Evolutionary conservation across 768 basidiomycete genomes (phyloP).

Genomic region (Hemileccinum impolitum): DNA sequence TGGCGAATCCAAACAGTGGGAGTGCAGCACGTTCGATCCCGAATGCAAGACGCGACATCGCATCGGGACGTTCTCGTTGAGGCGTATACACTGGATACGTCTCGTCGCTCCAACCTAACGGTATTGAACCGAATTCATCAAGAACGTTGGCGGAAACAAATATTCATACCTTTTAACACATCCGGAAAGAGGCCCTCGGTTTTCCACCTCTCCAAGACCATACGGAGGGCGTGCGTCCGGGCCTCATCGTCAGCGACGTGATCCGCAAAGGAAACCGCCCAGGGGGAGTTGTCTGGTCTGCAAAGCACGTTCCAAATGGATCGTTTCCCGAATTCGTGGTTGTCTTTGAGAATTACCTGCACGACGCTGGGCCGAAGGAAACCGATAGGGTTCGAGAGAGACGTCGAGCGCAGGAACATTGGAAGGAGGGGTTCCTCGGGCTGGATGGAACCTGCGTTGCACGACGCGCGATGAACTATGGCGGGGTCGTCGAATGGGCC

Average conservation of each 20-base stretch:
- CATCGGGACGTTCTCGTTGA: slow-evolving; percentile 3
- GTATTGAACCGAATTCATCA: not conserved
- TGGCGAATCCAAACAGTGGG: slow-evolving; percentile 43
- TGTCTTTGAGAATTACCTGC: slow-evolving; percentile 10
- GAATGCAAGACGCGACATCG: slow-evolving; percentile 27
- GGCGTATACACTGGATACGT: slow-evolving; percentile 25
- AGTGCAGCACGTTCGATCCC: slow-evolving; percentile 43
- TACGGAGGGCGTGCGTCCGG: slow-evolving; percentile 14
- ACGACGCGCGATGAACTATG: slow-evolving; percentile 16
- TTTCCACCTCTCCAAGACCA: slow-evolving; percentile 16
- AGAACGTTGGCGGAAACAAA: not conserved
- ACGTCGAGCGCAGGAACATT: slow-evolving; percentile 14
- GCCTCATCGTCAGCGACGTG: slow-evolving; percentile 12
- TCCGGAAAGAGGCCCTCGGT: slow-evolving; percentile 15
- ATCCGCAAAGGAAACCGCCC: slow-evolving; percentile 22
- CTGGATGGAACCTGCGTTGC: slow-evolving; percentile 5
- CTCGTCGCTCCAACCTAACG: slow-evolving; percentile 24
- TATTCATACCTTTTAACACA: slow-evolving; percentile 16
- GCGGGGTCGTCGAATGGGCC: slow-evolving; percentile 21
- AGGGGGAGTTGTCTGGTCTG: slow-evolving; percentile 10
- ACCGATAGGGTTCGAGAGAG: slow-evolving; percentile 14
- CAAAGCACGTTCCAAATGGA: slow-evolving; percentile 21
- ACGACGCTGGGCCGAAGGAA: slow-evolving; percentile 17
- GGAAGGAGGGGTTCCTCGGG: slow-evolving; percentile 20
- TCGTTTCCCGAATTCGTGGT: slow-evolving; percentile 1